Conservation (phyloP, 2,329 filamentous ascomycete genomes). For the Cercospora sesami region DNA sequence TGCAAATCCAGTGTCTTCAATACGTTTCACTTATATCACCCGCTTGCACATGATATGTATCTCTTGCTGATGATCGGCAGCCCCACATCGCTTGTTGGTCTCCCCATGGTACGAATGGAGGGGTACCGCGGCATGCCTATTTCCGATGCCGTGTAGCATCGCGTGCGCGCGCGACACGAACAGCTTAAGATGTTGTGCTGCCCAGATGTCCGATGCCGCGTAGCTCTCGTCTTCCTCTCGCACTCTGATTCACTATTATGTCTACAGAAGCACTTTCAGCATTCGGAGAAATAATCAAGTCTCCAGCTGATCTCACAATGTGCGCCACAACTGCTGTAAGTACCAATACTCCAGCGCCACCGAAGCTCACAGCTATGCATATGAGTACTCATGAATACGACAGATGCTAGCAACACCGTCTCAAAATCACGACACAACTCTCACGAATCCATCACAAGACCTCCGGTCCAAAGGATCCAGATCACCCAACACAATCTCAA, state of each 20-base stretch:
- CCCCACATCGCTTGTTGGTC: constrained; percentile 2
- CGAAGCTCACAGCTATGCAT: neutral
- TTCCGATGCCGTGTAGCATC: neutral
- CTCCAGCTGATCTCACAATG: neutral
- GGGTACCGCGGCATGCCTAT: neutral
- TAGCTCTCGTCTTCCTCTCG: neutral
- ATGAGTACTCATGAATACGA: neutral
- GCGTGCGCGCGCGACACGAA: neutral
- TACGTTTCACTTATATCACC: neutral
- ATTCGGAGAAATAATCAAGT: neutral
- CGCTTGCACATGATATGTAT: neutral
- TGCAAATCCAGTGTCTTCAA: neutral
- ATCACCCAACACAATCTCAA: neutral
- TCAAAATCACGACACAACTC: neutral
- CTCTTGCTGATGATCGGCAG: neutral
- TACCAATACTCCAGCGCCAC: neutral
- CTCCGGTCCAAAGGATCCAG: neutral
- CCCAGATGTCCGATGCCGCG: neutral
- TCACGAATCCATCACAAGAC: neutral
- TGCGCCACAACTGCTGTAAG: neutral
- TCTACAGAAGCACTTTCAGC: neutral
- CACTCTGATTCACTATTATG: neutral
- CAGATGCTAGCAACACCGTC: neutral
- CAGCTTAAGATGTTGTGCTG: neutral
- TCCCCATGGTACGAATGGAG: constrained; percentile 6